Evolutionary conservation across 176 grass and related monocot genomes (phyloP), one percentile per base, ranked within the genome.

Genomic region (Puya raimondii): DNA sequence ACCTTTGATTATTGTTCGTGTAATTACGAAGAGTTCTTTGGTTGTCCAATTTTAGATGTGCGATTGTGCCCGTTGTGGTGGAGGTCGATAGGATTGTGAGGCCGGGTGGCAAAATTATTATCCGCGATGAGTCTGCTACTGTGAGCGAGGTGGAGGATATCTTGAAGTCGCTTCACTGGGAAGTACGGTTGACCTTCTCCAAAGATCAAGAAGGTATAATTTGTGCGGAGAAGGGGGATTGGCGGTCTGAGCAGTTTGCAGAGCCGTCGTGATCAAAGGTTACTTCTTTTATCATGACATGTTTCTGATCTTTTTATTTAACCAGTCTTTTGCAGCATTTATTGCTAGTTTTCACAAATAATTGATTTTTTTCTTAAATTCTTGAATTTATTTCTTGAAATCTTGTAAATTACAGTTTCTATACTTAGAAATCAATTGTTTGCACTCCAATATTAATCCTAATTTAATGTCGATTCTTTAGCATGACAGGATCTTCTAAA

Each of bases 51-150:
- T 73, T 63, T 78, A 96, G 93, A 53, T 99, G 94, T 72, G 58
- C 85, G 12, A 70, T 93, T 65, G 12, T 91, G 76, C 70, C 94
- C 4, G 71, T 93, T 17, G 52, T 99, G 9, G 89, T 85, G 10
- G 94, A 99, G 82, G 82, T 93, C 25, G 89, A 99, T 76, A 82
- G 94, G 73, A 82, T 99, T 57, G 79, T 86, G 29, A 90, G 94
- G 72, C 94, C 94, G 12, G 94, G 89, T 0, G 94, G 89, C 4
- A 80, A 88, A 78, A 54, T 99, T 73, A 84, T 99, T 51, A 64
- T 92, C 42, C 84, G 93, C 1, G 93, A 96, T 47, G 79, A 92
- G 51, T 69, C 93, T 53, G 64, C 21, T 63, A 68, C 64, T 25
- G 16, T 84, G 27, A 59, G 77, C 47, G 78, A 99, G 72, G 86